Base-by-base conservation (phyloP, 2,329 filamentous ascomycete species). In the Fusarium sp. region DNA sequence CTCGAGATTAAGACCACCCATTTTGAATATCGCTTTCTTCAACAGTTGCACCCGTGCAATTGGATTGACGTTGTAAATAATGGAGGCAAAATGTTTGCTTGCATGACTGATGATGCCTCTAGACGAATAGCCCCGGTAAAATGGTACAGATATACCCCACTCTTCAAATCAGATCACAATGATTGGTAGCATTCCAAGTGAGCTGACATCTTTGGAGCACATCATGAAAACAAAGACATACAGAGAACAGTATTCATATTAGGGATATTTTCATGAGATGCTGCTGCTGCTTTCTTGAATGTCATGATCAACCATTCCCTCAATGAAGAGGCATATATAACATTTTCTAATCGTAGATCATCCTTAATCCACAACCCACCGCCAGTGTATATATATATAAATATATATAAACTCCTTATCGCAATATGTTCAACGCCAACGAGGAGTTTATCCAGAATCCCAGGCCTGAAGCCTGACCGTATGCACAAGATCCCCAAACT, bases 1-100 rank as follows among this genome's bases (percentile, higher is more conserved):
- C 84, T 98, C 95, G 62, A 98, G 88, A 80, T 97, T 98, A 28
- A 94, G 88, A 54, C 94, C 93, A 53, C 89, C 93, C 89, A 97
- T 76, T 48, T 63, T 76, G 60, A 69, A 42, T 31, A 50, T 53
- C 18, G 38, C 54, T 41, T 28, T 31, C 44, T 69, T 42, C 20
- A 35, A 23, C 35, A 29, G 41, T 63, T 41, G 21, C 28, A 41
- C 46, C 52, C 20, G 53, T 57, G 39, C 31, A 44, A 43, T 53
- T 42, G 31, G 50, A 47, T 53, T 57, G 52, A 46, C 44, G 59
- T 63, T 74, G 63, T 35, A 46, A 55, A 41, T n/a, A 31, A 44
- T 38, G 41, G 52, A 57, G 48, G 67, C 66, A 62, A 69, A 69
- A 69, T 53, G 61, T 59, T 56, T 62, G 49, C 56, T 50, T 50